Evolutionary conservation across 2,329 filamentous ascomycete genomes (phyloP).

Genomic region (Aspergillus sp.): DNA sequence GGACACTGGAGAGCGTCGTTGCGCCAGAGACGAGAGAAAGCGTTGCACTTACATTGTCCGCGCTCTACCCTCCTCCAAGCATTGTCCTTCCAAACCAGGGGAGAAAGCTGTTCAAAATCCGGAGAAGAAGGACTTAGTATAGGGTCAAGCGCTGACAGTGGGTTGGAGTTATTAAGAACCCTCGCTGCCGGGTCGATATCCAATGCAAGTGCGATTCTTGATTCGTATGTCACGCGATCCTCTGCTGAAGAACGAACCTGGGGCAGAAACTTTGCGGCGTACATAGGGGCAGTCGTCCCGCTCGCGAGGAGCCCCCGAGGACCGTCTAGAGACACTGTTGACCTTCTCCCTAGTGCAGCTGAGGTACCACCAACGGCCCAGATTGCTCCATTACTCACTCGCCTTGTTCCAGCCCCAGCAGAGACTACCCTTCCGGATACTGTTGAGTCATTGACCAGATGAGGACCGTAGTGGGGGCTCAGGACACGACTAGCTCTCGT

Average conservation of each 20-base stretch:
- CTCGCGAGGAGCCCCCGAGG: constrained; percentile 68
- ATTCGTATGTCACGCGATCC: constrained; percentile 70
- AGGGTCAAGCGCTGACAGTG: constrained; percentile 25
- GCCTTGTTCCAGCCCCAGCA: constrained; percentile 35
- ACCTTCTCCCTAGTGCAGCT: constrained; percentile 53
- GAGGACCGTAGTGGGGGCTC: constrained; percentile 39
- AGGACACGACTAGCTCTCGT: constrained; percentile 23
- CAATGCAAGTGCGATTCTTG: constrained; percentile 77
- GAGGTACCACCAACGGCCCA: constrained; percentile 78
- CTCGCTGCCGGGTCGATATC: constrained; percentile 73
- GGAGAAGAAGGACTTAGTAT: constrained; percentile 31
- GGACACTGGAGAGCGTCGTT: not conserved
- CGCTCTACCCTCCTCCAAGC: constrained; percentile 42
- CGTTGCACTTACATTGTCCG: constrained; percentile 38
- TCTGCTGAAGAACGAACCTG: constrained; percentile 56
- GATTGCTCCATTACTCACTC: constrained; percentile 69
- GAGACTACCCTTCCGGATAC: constrained; percentile 16
- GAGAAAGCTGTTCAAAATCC: constrained; percentile 36
- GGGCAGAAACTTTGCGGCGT: constrained; percentile 61
- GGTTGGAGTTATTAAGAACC: constrained; percentile 63
- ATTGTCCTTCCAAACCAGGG: constrained; percentile 46
- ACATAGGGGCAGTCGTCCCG: constrained; percentile 71
- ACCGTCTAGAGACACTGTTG: constrained; percentile 61
- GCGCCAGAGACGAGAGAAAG: not conserved
- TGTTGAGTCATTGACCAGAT: constrained; percentile 35